Conservation (phyloP, 208 protist genomes). For the Lotmaria passim region DNA sequence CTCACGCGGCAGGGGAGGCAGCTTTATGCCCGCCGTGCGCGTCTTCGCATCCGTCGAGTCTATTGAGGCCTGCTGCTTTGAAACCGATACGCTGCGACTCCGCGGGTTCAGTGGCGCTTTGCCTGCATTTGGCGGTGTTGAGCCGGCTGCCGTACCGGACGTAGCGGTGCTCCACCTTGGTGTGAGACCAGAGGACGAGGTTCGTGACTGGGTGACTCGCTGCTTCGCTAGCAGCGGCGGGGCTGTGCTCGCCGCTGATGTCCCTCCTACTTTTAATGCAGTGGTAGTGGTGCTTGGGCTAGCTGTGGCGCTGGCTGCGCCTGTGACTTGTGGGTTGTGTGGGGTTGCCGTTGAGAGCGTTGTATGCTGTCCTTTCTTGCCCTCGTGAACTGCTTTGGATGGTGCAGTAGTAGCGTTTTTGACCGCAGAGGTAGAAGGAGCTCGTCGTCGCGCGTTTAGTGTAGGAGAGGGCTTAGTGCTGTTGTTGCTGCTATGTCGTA, state of each 20-base stretch:
- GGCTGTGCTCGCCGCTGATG: not conserved
- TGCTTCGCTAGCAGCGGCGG: not conserved
- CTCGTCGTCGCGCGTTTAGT: not conserved
- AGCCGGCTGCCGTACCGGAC: too few species aligned
- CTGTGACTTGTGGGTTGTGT: not conserved
- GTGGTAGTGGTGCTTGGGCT: not conserved
- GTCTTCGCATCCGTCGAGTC: not conserved
- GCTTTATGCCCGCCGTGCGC: slow-evolving; percentile 4
- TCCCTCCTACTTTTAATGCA: not conserved
- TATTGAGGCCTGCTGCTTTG: not conserved
- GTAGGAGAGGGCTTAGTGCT: not conserved
- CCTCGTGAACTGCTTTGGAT: not conserved
- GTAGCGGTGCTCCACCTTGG: not conserved
- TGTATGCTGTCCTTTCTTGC: not conserved
- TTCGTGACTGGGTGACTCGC: not conserved
- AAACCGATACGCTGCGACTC: slow-evolving; percentile 3
- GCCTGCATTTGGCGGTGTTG: too few species aligned
- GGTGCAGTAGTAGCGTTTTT: not conserved
- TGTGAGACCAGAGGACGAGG: not conserved
- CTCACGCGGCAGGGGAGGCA: not conserved
- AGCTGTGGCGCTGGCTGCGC: not conserved
- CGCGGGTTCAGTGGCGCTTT: not conserved
- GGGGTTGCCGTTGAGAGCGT: not conserved
- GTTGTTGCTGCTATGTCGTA: not conserved
- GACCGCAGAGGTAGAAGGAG: not conserved